phyloP scores from a whole-genome alignment of 306 rosid species.

The Cucurbita moschata region DNA sequence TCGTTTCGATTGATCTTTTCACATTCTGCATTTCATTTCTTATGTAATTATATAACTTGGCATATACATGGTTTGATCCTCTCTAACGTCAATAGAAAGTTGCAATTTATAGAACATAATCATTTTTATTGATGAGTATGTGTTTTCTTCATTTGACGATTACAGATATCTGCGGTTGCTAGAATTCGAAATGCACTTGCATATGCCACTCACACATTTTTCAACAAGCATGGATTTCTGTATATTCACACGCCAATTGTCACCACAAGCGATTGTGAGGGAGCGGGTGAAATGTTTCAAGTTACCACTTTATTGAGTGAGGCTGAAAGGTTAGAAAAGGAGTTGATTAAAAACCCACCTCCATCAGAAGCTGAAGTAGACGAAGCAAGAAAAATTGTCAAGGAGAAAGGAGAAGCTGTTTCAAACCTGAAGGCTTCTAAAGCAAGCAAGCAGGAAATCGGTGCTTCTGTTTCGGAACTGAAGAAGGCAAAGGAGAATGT shows the following conservation, averaged over 20 bases:
- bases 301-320: slow-evolving; percentile 77
- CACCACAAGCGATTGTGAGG: slow-evolving; percentile 97
- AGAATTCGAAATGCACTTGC: slow-evolving; percentile 80
- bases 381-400: slow-evolving; percentile 40
- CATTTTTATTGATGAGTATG: background rate
- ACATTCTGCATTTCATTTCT: background rate
- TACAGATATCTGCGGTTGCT: slow-evolving; percentile 82
- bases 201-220: slow-evolving; percentile 76
- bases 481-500: slow-evolving; percentile 56
- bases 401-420: slow-evolving; percentile 63
- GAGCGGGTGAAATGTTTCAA: slow-evolving; percentile 99
- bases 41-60: background rate
- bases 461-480: slow-evolving; percentile 51
- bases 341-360: slow-evolving; percentile 61
- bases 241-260: slow-evolving; percentile 90
- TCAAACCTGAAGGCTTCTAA: slow-evolving; percentile 57
- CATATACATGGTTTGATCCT: background rate
- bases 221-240: slow-evolving; percentile 56
- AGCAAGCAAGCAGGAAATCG: slow-evolving; percentile 47
- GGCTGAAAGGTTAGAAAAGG: slow-evolving; percentile 78
- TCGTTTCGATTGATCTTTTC: background rate
- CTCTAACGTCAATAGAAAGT: background rate
- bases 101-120: background rate
- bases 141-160: background rate
- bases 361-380: slow-evolving; percentile 66